These are phyloP conservation scores for Phialophora chinensis DNA, from an alignment of 2,329 filamentous ascomycete species.

Conservation along the genomic window DNA sequence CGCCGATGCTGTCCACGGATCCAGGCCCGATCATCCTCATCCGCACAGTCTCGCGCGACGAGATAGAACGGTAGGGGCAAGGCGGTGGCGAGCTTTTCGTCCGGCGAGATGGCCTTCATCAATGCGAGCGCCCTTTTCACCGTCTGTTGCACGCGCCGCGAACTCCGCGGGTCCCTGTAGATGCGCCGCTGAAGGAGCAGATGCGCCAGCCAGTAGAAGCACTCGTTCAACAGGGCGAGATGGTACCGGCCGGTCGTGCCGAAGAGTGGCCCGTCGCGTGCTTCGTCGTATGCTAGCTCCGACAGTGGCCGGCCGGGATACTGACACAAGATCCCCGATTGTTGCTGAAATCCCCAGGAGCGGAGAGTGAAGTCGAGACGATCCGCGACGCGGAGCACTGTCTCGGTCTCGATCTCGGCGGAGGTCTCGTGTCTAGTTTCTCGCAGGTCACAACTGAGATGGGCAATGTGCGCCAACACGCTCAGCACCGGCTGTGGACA, in stretches of 20 bases:
- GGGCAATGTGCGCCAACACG: neutral
- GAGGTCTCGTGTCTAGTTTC: neutral
- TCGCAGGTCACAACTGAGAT: neutral
- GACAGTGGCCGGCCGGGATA: no score
- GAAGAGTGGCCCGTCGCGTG: no score
- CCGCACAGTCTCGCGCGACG: no score
- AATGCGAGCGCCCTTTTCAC: neutral
- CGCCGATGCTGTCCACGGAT: no score
- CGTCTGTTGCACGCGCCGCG: neutral
- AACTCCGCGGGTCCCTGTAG: neutral
- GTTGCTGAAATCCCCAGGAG: no score
- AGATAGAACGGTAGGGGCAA: no score
- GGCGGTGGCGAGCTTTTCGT: no score
- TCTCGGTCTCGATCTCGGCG: neutral
- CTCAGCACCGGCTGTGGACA: conserved; percentile 5
- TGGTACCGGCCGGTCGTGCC: neutral
- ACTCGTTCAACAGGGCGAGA: neutral
- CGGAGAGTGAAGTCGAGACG: no score
- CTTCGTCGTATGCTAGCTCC: no score
- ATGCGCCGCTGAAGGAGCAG: neutral
- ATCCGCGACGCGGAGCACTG: no score
- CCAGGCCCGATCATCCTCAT: no score
- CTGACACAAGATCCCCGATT: no score
- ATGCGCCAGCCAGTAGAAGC: neutral
- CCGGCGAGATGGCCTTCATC: neutral